A percentile compares a stretch with the other conserved stretches of the same genome.
Evolutionary conservation across 2,329 filamentous ascomycete species (phyloP).

Genomic region (Botrytis paeoniae): DNA sequence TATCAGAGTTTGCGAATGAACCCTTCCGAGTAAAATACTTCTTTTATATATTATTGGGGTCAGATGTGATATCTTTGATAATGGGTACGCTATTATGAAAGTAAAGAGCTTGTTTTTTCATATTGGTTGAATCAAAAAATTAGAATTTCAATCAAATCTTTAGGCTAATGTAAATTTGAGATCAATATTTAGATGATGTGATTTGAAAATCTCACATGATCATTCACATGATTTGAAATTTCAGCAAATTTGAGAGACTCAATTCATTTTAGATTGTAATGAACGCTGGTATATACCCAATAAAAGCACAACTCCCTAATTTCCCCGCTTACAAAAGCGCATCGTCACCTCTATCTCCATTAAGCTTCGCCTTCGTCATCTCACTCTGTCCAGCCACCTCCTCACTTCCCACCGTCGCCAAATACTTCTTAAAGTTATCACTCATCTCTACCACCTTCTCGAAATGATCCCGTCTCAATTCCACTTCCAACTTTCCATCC

Average conservation of each 20-base stretch:
- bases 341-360: conserved; percentile 29
- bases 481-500: conserved; percentile 5
- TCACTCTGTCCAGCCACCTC: conserved; percentile 7
- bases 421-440: conserved; percentile 28
- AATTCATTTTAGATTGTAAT: neutral
- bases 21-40: too few species aligned
- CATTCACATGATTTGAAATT: neutral
- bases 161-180: neutral
- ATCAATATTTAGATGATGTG: neutral
- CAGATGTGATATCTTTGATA: too few species aligned
- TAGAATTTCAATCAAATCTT: neutral
- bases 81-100: too few species aligned
- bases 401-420: conserved; percentile 22
- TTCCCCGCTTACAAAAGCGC: conserved; percentile 16
- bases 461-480: conserved; percentile 28
- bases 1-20: too few species aligned
- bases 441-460: conserved; percentile 30
- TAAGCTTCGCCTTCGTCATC: conserved; percentile 16
- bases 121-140: too few species aligned
- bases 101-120: too few species aligned
- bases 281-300: neutral
- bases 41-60: too few species aligned
- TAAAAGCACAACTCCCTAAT: neutral
- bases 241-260: neutral
- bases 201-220: neutral